phyloP scores from a whole-genome alignment of 352 stramenopile species.

The Globisporangium emineosum region DNA sequence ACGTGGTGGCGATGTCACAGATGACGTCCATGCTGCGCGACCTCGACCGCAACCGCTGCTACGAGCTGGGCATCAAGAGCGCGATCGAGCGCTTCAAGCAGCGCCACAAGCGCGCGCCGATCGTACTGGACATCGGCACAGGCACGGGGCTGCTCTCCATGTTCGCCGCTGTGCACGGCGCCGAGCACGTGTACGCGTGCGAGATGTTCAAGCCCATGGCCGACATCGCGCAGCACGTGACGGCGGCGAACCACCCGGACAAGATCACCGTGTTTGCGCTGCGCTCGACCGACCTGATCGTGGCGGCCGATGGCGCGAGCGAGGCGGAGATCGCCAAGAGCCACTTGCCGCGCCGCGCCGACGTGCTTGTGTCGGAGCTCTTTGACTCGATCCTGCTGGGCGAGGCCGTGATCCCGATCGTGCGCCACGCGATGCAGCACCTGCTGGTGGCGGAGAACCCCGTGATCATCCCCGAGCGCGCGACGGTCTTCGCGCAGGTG shows the following conservation, averaged over 20 bases:
- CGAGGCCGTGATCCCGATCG: constrained; percentile 84
- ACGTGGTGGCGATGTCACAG: constrained; percentile 82
- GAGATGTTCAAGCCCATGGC: constrained; percentile 90
- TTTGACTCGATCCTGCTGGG: constrained; percentile 90
- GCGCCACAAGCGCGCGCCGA: constrained; percentile 36
- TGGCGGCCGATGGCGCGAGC: constrained; percentile 20
- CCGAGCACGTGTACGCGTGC: constrained; percentile 89
- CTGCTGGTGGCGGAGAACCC: constrained; percentile 47
- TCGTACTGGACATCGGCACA: constrained; percentile 83
- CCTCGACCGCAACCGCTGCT: constrained; percentile 70
- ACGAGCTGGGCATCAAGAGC: constrained; percentile 64
- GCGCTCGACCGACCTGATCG: constrained; percentile 69
- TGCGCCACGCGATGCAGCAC: constrained; percentile 72
- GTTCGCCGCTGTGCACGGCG: constrained; percentile 82
- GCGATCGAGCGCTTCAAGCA: constrained; percentile 55
- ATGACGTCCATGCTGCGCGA: constrained; percentile 89
- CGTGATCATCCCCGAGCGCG: constrained; percentile 64
- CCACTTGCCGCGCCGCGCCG: constrained; percentile 63
- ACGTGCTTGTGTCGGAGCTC: constrained; percentile 92
- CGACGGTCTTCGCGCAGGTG: constrained; percentile 69
- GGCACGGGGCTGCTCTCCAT: constrained; percentile 85
- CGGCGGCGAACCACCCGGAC: constrained; percentile 55
- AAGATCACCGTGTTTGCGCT: constrained; percentile 77
- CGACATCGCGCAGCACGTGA: constrained; percentile 72
- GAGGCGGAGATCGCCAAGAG: constrained; percentile 2